These are phyloP conservation scores for Begonia masoniana DNA, from an alignment of 306 rosid genomes.

Conservation along the genomic window DNA sequence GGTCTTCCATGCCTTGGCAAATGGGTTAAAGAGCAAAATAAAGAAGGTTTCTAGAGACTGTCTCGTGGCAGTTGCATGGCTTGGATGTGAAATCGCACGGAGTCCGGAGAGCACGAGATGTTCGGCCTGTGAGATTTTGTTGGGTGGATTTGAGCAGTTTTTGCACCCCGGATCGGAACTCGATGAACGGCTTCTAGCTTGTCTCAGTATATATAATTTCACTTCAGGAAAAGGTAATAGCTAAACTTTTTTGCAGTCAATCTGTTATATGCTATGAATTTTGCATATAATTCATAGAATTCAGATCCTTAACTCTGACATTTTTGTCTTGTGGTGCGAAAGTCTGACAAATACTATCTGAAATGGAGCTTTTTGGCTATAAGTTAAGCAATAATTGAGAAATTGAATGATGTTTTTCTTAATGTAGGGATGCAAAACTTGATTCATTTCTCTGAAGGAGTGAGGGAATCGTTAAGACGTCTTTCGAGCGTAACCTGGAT, in stretches of 20 bases:
- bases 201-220: conserved; percentile 58
- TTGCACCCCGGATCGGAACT: conserved; percentile 65
- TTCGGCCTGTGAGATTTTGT: conserved; percentile 51
- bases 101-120: conserved; percentile 33
- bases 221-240: conserved; percentile 67
- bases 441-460: conserved; percentile 68
- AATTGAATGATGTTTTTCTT: neutral
- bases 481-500: conserved; percentile 63
- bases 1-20: conserved; percentile 44
- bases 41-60: conserved; percentile 54
- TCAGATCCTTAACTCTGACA: no score
- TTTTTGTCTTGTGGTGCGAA: no score
- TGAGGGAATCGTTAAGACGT: conserved; percentile 59
- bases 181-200: conserved; percentile 68
- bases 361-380: no score
- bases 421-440: conserved; percentile 59
- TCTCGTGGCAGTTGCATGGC: conserved; percentile 60
- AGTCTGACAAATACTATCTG: no score
- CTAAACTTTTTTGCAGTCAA: no score
- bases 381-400: no score
- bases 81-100: conserved; percentile 62
- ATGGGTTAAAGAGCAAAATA: conserved; percentile 41
- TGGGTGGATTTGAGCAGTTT: conserved; percentile 52
- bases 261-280: no score
- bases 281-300: no score